Evolutionary conservation across 108 stramenopile species (phyloP), one percentile per base, ranked within the genome.

Genomic region (Skeletonema grethae): DNA sequence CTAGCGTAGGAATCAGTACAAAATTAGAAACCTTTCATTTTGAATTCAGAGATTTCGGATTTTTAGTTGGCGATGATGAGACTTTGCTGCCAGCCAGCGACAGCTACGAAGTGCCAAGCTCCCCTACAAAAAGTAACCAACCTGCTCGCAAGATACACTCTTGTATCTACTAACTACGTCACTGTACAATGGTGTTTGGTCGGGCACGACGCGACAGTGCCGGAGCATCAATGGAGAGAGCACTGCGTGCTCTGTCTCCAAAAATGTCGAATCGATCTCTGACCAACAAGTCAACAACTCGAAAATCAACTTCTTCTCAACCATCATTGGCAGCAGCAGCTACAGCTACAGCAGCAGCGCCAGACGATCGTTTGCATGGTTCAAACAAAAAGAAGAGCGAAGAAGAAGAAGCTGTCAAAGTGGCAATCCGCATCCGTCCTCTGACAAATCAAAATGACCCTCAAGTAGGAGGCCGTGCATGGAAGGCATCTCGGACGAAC

Each of bases 341-440:
- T 2, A 16, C 18, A 48, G 12, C 43, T 2, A 18, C n/a, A 16
- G 7, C 22, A 10, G 46, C 18, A 48, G 12, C 43, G n/a, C 46
- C n/a, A 16, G 22, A 53, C 22, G 2, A 53, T 22, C 3, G 3
- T 8, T 9, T 20, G 1, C 50, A 22, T 22, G 50, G 50, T 9
- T 4, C 0, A 53, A 22, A 28, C 25, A 28, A 28, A 28, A 28
- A 28, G 25, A 28, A 48, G 22, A 22, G 11, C 3, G 22, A 8
- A 53, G 22, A 22, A 53, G 75, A 76, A 36, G 75, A 68, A 34
- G 57, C 62, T 24, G 75, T 76, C 56, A 76, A 67, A 87, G 95
- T 96, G 39, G 92, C 95, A 20, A 90, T 96, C 65, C 85, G 95
- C 53, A 92, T 96, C 77, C 85, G 95, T 36, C 95, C 95, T 15